Percentiles rank a stretch among this genome's conserved stretches.
phyloP scores from a whole-genome alignment of 1,284 basidiomycete species.

The Ganoderma leucocontextum region DNA sequence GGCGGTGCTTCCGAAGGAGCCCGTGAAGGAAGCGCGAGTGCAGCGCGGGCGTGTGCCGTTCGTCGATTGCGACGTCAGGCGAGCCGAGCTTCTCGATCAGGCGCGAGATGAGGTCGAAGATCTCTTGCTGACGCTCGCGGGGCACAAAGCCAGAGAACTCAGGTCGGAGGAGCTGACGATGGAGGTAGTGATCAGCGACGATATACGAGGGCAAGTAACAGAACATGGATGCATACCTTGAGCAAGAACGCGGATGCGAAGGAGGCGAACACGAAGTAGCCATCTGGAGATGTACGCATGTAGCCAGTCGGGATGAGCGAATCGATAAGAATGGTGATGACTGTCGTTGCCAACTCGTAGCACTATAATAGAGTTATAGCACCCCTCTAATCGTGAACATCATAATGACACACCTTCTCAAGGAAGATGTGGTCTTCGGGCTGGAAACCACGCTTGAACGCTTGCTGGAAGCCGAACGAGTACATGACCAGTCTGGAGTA shows the following conservation, averaged over 20 bases:
- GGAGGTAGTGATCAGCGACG: neutral
- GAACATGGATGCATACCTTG: slow-evolving; percentile 59
- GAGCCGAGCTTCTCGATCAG: slow-evolving; percentile 77
- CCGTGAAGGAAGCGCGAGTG: slow-evolving; percentile 82
- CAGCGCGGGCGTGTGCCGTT: slow-evolving; percentile 81
- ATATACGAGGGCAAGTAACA: neutral
- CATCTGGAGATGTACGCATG: slow-evolving; percentile 85
- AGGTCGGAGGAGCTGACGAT: slow-evolving; percentile 69
- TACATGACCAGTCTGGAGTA: slow-evolving; percentile 88
- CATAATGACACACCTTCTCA: slow-evolving; percentile 58
- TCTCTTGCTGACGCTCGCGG: slow-evolving; percentile 69
- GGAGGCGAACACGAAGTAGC: slow-evolving; percentile 84
- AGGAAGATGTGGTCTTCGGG: slow-evolving; percentile 71
- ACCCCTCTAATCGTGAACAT: neutral
- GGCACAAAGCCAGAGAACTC: slow-evolving; percentile 71
- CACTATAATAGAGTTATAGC: slow-evolving; percentile 53
- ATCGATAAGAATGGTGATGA: slow-evolving; percentile 73
- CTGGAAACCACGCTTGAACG: slow-evolving; percentile 74
- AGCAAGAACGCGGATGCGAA: slow-evolving; percentile 88
- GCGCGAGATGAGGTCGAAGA: slow-evolving; percentile 74
- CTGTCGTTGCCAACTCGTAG: slow-evolving; percentile 72
- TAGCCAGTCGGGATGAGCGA: slow-evolving; percentile 75
- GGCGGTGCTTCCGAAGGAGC: slow-evolving; percentile 70
- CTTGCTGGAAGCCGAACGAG: slow-evolving; percentile 86
- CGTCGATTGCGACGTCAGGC: slow-evolving; percentile 82